Evolutionary conservation across 441 rosid species (phyloP).

Genomic region (Bocquillonia castaneifolia): DNA sequence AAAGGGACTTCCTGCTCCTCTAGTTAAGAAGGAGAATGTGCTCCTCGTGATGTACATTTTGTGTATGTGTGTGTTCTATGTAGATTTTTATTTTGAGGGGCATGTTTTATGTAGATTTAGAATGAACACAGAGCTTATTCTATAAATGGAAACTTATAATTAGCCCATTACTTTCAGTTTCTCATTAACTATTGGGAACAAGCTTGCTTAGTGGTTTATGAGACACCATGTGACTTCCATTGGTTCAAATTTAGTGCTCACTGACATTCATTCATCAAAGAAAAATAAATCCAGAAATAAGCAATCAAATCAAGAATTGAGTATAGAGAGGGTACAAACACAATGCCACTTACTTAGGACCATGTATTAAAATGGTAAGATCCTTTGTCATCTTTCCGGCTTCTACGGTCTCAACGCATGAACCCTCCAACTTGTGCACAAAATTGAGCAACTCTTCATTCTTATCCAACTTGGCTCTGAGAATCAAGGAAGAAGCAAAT

Average conservation of each 20-base stretch:
- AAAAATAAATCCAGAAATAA: not conserved
- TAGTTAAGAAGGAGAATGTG: not conserved
- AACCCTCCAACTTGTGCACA: conserved; percentile 69
- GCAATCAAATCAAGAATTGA: not conserved
- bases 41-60: not conserved
- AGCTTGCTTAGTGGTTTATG: not conserved
- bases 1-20: not conserved
- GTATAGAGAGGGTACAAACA: not conserved
- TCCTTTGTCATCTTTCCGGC: conserved; percentile 94
- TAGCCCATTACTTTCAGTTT: not conserved
- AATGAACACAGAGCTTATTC: not conserved
- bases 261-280: not conserved
- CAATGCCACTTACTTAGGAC: conserved; percentile 56
- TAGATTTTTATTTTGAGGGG: no score
- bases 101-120: not conserved
- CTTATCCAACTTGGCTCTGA: conserved; percentile 84
- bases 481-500: not conserved
- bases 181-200: not conserved
- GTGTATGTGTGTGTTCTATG: no score
- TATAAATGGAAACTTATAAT: no score
- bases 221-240: not conserved
- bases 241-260: not conserved
- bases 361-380: conserved; percentile 75
- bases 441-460: conserved; percentile 64
- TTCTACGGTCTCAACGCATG: conserved; percentile 82